Base-by-base conservation (phyloP, 768 basidiomycete genomes). In the Termitomyces sp. region DNA sequence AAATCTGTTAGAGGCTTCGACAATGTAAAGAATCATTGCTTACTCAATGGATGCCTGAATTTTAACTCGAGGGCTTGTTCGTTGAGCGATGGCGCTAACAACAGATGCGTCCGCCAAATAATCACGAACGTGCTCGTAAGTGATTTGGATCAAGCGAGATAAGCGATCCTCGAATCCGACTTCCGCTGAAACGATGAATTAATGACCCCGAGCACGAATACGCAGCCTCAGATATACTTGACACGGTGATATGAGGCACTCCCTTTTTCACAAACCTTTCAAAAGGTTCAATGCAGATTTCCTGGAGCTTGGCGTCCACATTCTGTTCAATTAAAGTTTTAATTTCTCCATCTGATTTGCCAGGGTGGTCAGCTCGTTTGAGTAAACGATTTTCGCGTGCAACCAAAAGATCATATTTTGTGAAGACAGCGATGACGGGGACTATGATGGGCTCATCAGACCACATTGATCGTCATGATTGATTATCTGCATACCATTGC, bases 361-460 rank as follows among this genome's bases (percentile, higher is more conserved):
- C 55, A 53, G 48, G 31, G n/a, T 54, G 53, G 6, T 59, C 59
- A 25, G 43, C 59, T 50, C n/a, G 48, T 38, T 32, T 55, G 38
- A 65, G 53, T 36, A 51, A 51, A 47, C 53, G 46, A 25, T 46
- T 60, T 49, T 47, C 51, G 14, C 31, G 56, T 7, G 36, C 20
- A 34, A 69, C 65, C 14, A 73, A 56, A 29, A 60, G 50, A 60
- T 76, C 74, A 60, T 68, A 76, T 58, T 76, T 71, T 10, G 74
- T 76, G 63, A 76, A 75, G 1, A 76, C 69, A n/a, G 68, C 69
- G 31, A 76, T 67, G 31, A 74, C 60, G 20, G 74, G 74, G 1
- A 73, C 72, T 74, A 17, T 20, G 20, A 32, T 12, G 15, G 7
- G 20, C n/a, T 17, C 38, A 20, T 60, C 2, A 47, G 29, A 53